Evolutionary conservation across 2,329 filamentous ascomycete species (phyloP).

Genomic region (Ceratocystis lukuohia): DNA sequence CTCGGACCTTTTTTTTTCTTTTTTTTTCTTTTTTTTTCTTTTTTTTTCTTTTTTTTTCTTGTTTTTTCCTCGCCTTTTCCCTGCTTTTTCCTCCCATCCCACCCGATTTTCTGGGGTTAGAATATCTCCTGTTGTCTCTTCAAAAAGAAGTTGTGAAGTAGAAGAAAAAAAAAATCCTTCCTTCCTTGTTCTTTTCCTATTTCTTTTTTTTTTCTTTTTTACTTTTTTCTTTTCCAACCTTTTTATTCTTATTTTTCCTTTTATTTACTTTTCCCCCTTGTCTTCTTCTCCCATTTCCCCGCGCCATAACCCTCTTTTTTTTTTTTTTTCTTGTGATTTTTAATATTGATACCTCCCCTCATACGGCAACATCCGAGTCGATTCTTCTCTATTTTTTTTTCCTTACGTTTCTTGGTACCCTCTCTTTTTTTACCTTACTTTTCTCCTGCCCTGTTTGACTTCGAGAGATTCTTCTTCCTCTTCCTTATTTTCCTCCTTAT

Average conservation of each 20-base stretch:
- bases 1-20: background rate
- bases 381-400: background rate
- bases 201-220: background rate
- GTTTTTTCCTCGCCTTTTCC: background rate
- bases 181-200: background rate
- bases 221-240: background rate
- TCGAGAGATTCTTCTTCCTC: background rate
- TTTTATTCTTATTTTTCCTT: background rate
- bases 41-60: background rate
- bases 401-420: background rate
- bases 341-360: background rate
- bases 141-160: background rate
- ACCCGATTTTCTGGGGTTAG: slow-evolving; percentile 5
- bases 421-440: background rate
- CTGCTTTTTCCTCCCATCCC: background rate
- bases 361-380: slow-evolving; percentile 3
- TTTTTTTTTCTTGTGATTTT: background rate
- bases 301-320: background rate
- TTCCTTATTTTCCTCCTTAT: slow-evolving; percentile 3
- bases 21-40: background rate
- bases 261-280: background rate
- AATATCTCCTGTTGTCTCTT: slow-evolving; percentile 7
- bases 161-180: background rate
- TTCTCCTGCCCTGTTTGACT: background rate
- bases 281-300: too few species aligned